Percentiles rank a stretch among this genome's conserved stretches.
Conservation (phyloP, 2,329 filamentous ascomycete species). For the Apiospora pterosperma region DNA sequence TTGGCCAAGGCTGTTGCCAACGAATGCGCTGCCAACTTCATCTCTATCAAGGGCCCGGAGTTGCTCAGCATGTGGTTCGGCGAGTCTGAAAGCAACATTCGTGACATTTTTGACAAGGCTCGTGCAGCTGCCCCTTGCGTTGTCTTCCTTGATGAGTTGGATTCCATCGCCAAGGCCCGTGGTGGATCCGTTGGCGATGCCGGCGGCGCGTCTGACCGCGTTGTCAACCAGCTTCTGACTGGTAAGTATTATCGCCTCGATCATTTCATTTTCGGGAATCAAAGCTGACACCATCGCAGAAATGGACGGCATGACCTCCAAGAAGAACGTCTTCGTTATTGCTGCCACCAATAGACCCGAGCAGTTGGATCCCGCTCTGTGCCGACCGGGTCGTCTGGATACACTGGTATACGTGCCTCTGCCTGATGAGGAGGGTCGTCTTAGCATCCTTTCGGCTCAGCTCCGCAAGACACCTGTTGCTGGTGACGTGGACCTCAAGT, state of each 20-base stretch:
- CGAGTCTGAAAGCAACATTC: slow-evolving; percentile 99
- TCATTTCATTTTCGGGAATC: background rate
- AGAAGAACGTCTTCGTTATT: slow-evolving; percentile 99
- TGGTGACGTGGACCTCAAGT: slow-evolving; percentile 79
- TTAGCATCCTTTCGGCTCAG: slow-evolving; percentile 88
- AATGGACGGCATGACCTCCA: slow-evolving; percentile 99
- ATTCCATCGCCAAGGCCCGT: slow-evolving; percentile 99
- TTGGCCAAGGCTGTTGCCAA: slow-evolving; percentile 99
- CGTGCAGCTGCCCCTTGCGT: slow-evolving; percentile 96
- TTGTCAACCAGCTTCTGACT: slow-evolving; percentile 98
- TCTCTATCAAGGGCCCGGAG: slow-evolving; percentile 98
- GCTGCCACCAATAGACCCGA: slow-evolving; percentile 98
- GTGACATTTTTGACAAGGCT: slow-evolving; percentile 99
- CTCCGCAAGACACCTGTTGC: slow-evolving; percentile 97
- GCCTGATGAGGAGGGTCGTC: slow-evolving; percentile 86
- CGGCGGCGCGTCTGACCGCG: slow-evolving; percentile 96
- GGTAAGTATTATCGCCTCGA: slow-evolving; percentile 52
- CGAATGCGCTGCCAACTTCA: slow-evolving; percentile 99
- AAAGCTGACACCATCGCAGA: slow-evolving; percentile 49
- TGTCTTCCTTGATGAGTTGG: slow-evolving; percentile 97
- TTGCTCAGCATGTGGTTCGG: slow-evolving; percentile 99
- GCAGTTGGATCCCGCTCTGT: slow-evolving; percentile 96
- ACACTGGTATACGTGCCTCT: slow-evolving; percentile 98
- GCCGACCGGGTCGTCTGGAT: slow-evolving; percentile 97
- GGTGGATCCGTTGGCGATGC: slow-evolving; percentile 95